These are phyloP conservation scores for Sclerotinia trifoliorum DNA, from an alignment of 2,329 filamentous ascomycete species.

Conservation along the genomic window DNA sequence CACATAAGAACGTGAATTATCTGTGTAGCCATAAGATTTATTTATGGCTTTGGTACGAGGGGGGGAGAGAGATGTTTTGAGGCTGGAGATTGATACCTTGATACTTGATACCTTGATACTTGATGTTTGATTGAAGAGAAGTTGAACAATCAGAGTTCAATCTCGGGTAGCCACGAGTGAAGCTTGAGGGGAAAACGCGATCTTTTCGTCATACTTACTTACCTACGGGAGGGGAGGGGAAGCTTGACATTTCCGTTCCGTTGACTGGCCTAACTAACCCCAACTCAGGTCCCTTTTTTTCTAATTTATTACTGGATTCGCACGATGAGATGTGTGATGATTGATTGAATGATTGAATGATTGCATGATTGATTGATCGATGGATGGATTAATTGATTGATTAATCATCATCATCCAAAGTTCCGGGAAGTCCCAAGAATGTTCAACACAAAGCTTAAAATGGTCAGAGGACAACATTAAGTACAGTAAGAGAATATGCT, in stretches of 20 bases:
- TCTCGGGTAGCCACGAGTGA: conserved; percentile 11
- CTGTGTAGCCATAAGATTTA: conserved; percentile 14
- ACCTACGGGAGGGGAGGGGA: neutral
- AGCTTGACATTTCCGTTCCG: conserved; percentile 15
- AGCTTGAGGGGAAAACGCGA: conserved; percentile 7
- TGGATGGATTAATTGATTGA: neutral
- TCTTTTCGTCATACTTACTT: conserved; percentile 11
- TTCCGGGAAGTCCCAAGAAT: neutral
- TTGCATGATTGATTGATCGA: too few relatives aligned
- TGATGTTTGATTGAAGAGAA: neutral
- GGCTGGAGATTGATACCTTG: neutral
- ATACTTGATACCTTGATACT: neutral
- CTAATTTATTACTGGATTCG: neutral
- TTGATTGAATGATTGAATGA: neutral
- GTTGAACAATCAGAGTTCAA: neutral
- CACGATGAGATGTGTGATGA: conserved; percentile 1
- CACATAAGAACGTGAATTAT: neutral
- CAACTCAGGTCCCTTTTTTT: neutral
- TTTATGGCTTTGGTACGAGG: neutral
- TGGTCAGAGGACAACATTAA: conserved; percentile 3
- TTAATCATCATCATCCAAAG: neutral
- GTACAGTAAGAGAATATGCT: conserved; percentile 6
- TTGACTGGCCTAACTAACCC: conserved; percentile 1
- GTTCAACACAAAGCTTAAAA: neutral
- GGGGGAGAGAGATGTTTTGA: neutral